Evolutionary conservation across 352 stramenopile species (phyloP), one percentile per base, ranked within the genome.

Genomic region (Phytophthora melonis): DNA sequence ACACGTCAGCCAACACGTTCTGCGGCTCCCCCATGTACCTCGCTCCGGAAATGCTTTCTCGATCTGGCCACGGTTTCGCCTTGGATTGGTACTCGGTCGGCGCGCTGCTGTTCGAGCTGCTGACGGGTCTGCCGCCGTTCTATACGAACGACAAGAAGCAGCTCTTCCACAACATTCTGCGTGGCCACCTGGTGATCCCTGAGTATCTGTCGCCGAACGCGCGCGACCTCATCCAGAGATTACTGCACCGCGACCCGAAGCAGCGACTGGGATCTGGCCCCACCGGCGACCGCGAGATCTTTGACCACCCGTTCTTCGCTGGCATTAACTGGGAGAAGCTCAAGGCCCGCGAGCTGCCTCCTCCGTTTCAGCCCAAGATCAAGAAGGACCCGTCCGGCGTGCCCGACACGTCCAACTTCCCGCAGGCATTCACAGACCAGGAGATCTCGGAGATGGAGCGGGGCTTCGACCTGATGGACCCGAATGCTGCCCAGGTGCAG

Each of bases 81-180:
- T 62, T 96, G 63, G 89, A 96, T 79, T 96, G 89, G 89, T 96
- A 94, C 62, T 93, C 85, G 16, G 87, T 96, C 5, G 89, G 89
- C 54, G 88, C 88, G 1, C 69, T 96, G 49, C 69, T 93, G 18
- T 94, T 94, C 68, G 89, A 96, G 75, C 54, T 96, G 49, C 76
- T 96, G 13, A 96, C 89, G n/a, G 87, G 89, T 27, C 77, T 94
- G 6, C 87, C 89, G n/a, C 89, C 89, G 41, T 96, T 94, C 69
- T 96, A 94, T 80, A 94, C 87, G 64, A 95, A 95, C 72, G 88
- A 95, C 73, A 94, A 95, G 81, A 95, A 96, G 66, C 88, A 95
- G 66, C 71, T 96, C n/a, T 96, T 96, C 75, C 89, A 96, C 83
- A 96, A 96, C 77, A 96, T 96, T 69, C 71, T 96, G 3, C 89